Base-by-base conservation (phyloP, 371 early-diverging fungal genomes). In the Mortierella sp. region DNA sequence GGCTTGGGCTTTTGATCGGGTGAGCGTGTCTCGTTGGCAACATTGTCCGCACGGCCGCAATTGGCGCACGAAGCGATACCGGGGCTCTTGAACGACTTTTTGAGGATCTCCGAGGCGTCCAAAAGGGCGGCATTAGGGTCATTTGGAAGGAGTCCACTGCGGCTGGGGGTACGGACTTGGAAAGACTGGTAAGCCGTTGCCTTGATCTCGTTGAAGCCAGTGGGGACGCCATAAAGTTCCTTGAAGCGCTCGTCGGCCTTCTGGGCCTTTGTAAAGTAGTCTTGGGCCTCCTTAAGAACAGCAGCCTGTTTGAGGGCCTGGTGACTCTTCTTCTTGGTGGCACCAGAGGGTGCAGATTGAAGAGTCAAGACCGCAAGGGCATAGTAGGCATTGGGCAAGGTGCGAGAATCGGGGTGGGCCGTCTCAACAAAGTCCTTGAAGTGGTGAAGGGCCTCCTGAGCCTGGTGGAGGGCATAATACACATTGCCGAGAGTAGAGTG, bases 121-220 rank as follows among this genome's bases (percentile, higher is more conserved):
- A 69, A 56, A 19, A 76, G 48, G 26, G 76, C 76, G 31, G 69
- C 60, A 51, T 61, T 69, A 27, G 56, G 66, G 48, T 69, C 70
- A 2, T 61, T 48, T 19, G 41, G 19, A n/a, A 61, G 61, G 58
- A 69, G n/a, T 5, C 65, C 66, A 38, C 42, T 58, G 52, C 76
- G 76, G 63, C 24, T 53, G 26, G 76, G 61, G 24, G 69, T 57
- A 39, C 76, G 76, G 45, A 61, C 46, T 58, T 87, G 86, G 68
- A 84, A 83, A 18, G 73, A 71, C 46, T 67, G 56, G 41, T 83
- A 72, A 5, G 87, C 87, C n/a, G 82, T 72, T 21, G 83, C 83
- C 79, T 89, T 89, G 60, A 79, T 80, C n/a, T 89, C 87, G 55
- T 83, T 85, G 61, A 86, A 78, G 27, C 83, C 86, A 54, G 86